phyloP scores from a whole-genome alignment of 805 yeast genomes.

The Wickerhamomyces alni region DNA sequence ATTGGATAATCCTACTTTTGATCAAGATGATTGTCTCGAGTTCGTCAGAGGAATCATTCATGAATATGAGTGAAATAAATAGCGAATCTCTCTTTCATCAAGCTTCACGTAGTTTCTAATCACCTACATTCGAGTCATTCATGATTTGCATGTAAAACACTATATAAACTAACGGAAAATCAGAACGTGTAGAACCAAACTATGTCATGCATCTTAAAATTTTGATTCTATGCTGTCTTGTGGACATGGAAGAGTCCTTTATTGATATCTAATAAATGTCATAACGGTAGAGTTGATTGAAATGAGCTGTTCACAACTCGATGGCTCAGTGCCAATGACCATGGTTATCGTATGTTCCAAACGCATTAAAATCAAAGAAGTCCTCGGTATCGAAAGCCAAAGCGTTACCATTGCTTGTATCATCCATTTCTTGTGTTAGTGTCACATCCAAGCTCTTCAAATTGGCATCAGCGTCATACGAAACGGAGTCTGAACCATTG shows the following conservation, averaged over 20 bases:
- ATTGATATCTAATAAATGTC: too few relatives aligned
- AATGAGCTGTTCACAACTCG: too few relatives aligned
- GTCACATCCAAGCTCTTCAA: neutral
- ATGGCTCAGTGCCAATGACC: neutral
- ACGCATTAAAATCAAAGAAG: conserved; percentile 21
- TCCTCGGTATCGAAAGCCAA: conserved; percentile 8
- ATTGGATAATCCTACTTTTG: conserved; percentile 58
- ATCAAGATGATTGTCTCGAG: conserved; percentile 49
- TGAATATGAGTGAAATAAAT: neutral
- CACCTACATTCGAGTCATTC: too few relatives aligned
- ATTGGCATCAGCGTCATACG: neutral
- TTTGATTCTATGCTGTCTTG: too few relatives aligned
- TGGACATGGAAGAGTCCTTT: too few relatives aligned
- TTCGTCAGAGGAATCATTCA: conserved; percentile 25
- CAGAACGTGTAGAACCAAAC: too few relatives aligned
- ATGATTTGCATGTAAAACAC: too few relatives aligned
- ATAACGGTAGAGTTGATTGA: too few relatives aligned
- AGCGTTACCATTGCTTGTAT: neutral
- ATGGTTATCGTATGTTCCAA: conserved; percentile 12
- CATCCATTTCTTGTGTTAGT: neutral
- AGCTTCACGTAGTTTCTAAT: too few relatives aligned
- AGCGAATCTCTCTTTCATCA: too few relatives aligned
- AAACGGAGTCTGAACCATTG: neutral
- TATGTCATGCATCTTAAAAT: too few relatives aligned
- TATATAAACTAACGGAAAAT: too few relatives aligned